phyloP scores from a whole-genome alignment of 2,329 filamentous ascomycete species.

The Cladosporium cucumerinum region DNA sequence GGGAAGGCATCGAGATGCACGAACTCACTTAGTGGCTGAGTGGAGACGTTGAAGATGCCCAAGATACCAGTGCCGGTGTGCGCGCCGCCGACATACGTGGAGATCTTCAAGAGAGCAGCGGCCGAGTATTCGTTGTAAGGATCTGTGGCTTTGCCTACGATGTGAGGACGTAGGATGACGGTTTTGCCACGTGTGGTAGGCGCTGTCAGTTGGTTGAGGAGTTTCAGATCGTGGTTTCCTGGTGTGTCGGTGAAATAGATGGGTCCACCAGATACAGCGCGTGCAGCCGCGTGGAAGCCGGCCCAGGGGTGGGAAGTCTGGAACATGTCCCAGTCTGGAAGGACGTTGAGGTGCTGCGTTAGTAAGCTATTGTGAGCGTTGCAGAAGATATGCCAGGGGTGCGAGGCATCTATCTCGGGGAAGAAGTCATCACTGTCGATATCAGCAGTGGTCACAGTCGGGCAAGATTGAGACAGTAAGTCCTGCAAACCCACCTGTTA shows the following conservation, averaged over 20 bases:
- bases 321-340: constrained; percentile 83
- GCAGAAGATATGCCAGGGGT: constrained; percentile 92
- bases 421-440: constrained; percentile 70
- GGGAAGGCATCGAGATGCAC: constrained; percentile 70
- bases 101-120: constrained; percentile 69
- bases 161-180: constrained; percentile 75
- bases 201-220: constrained; percentile 81
- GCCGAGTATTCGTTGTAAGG: constrained; percentile 76
- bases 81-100: constrained; percentile 68
- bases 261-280: constrained; percentile 85
- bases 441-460: no score
- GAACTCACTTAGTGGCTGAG: constrained; percentile 62
- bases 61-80: constrained; percentile 72
- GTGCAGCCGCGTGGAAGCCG: constrained; percentile 81
- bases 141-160: constrained; percentile 67
- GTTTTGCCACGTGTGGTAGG: constrained; percentile 68
- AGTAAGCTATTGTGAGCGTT: constrained; percentile 88
- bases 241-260: constrained; percentile 93
- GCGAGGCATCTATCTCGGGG: constrained; percentile 72
- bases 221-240: constrained; percentile 69
- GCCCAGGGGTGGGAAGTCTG: constrained; percentile 68
- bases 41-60: constrained; percentile 78
- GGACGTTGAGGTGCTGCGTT: constrained; percentile 76
- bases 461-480: background rate
- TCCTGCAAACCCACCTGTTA: background rate